These are phyloP conservation scores for Hyphopichia fennica DNA, from an alignment of 1,139 yeast genomes.

Conservation along the genomic window DNA sequence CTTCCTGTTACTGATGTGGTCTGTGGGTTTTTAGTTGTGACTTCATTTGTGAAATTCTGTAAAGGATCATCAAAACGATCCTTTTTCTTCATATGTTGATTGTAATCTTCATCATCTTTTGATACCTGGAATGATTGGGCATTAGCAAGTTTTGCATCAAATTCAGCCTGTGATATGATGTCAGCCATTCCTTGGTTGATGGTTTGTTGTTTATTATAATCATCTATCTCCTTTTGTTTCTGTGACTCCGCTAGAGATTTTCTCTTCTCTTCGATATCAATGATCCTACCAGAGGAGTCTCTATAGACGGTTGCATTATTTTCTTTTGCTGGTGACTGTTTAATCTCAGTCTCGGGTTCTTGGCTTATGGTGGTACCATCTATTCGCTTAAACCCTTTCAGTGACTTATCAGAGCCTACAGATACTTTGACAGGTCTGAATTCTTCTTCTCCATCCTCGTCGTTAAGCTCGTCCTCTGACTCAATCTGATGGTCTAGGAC, in stretches of 20 bases:
- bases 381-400: slow-evolving; percentile 39
- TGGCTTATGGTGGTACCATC: slow-evolving; percentile 23
- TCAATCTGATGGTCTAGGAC: background rate
- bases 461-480: slow-evolving; percentile 10
- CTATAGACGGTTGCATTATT: slow-evolving; percentile 32
- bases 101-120: slow-evolving; percentile 38
- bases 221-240: slow-evolving; percentile 34
- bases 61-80: slow-evolving; percentile 72
- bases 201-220: slow-evolving; percentile 6
- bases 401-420: slow-evolving; percentile 7
- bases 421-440: slow-evolving; percentile 24
- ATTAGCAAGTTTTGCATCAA: slow-evolving; percentile 32
- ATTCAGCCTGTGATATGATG: slow-evolving; percentile 48
- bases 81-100: slow-evolving; percentile 29
- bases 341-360: background rate
- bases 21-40: slow-evolving; percentile 30
- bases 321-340: background rate
- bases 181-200: slow-evolving; percentile 30
- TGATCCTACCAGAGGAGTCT: slow-evolving; percentile 38
- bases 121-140: slow-evolving; percentile 27
- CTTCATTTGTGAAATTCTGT: slow-evolving; percentile 31
- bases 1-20: slow-evolving; percentile 17
- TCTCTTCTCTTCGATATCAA: slow-evolving; percentile 30
- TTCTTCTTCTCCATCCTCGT: slow-evolving; percentile 8
- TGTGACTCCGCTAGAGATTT: slow-evolving; percentile 24